A percentile compares a stretch with the other conserved stretches of the same genome.
These are phyloP conservation scores for Oidiodendron maius DNA, from an alignment of 495 filamentous ascomycete genomes.

Conservation along the genomic window DNA sequence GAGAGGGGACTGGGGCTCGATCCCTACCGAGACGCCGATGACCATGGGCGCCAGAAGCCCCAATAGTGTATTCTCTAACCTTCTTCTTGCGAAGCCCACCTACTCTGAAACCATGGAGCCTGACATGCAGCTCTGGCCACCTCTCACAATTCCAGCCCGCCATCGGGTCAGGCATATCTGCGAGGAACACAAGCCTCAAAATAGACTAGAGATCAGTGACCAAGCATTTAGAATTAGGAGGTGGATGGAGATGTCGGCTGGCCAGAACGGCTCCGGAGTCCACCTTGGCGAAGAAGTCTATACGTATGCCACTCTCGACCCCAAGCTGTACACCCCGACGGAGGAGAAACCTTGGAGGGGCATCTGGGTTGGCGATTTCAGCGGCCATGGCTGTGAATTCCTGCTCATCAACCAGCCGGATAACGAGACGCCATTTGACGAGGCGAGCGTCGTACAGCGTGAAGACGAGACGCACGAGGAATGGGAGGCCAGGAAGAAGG, in stretches of 20 bases:
- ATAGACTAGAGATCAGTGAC: conserved; percentile 50
- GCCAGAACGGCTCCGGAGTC: conserved; percentile 21
- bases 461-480: conserved; percentile 33
- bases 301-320: conserved; percentile 73
- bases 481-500: conserved; percentile 30
- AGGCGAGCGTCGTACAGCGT: conserved; percentile 20
- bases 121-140: conserved; percentile 64
- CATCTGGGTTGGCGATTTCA: conserved; percentile 90
- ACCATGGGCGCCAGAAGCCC: conserved; percentile 29
- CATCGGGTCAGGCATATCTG: conserved; percentile 45
- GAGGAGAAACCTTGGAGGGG: conserved; percentile 75
- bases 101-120: conserved; percentile 26
- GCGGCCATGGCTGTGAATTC: conserved; percentile 84
- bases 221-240: conserved; percentile 64
- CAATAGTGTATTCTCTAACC: conserved; percentile 34
- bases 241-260: conserved; percentile 41
- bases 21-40: conserved; percentile 48
- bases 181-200: conserved; percentile 33
- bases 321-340: conserved; percentile 68
- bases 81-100: conserved; percentile 36
- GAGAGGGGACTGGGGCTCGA: conserved; percentile 15
- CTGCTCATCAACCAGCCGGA: conserved; percentile 71
- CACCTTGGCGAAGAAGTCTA: conserved; percentile 58
- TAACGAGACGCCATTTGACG: conserved; percentile 25
- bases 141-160: conserved; percentile 56